A percentile compares a stretch with the other conserved stretches of the same genome.
These are phyloP conservation scores for Scutellaria barbata DNA, from an alignment of 257 asterid species.

Conservation along the genomic window DNA sequence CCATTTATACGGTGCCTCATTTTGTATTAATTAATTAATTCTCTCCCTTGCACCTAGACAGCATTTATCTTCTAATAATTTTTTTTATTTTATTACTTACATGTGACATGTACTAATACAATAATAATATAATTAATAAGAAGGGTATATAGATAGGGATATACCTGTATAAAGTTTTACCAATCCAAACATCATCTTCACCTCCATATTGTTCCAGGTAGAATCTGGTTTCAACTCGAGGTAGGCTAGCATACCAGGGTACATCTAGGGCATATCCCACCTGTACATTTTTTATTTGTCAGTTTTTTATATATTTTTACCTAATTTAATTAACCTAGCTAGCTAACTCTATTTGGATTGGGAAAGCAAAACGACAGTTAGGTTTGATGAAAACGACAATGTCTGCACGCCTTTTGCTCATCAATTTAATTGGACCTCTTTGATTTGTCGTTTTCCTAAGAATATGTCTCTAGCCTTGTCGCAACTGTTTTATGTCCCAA, in stretches of 20 bases:
- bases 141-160: not conserved
- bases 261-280: constrained; percentile 79
- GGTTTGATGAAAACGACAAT: not conserved
- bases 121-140: not conserved
- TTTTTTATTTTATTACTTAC: no score
- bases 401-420: constrained; percentile 13
- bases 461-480: not conserved
- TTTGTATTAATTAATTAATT: no score
- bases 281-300: constrained; percentile 38
- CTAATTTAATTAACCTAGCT: not conserved
- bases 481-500: no score
- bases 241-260: constrained; percentile 80
- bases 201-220: constrained; percentile 86
- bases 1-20: no score
- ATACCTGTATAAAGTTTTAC: constrained; percentile 89
- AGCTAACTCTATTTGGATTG: not conserved
- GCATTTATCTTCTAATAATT: no score
- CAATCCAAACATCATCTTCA: constrained; percentile 94
- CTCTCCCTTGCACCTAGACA: no score
- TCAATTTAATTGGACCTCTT: constrained; percentile 6
- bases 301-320: no score
- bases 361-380: constrained; percentile 5
- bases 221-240: constrained; percentile 77
- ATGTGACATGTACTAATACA: no score
- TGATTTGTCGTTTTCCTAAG: not conserved